Evolutionary conservation across 179 eudicot species (phyloP).

Genomic region (Patellifolia procumbens): DNA sequence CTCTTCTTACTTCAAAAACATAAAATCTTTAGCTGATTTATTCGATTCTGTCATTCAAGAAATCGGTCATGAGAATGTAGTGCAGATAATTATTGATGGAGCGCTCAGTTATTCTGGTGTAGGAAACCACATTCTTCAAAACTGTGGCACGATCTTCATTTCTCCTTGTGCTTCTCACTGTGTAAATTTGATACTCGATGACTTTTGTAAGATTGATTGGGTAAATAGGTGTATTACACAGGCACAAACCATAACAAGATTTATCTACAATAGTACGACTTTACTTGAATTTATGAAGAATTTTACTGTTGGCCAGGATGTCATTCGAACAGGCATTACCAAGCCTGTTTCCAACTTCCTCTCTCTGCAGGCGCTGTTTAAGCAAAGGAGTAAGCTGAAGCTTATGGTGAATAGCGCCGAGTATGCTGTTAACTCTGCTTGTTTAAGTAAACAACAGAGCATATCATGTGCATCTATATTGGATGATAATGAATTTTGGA

Average conservation of each 20-base stretch:
- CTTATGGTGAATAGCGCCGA: slow-evolving; percentile 88
- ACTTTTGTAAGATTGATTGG: slow-evolving; percentile 92
- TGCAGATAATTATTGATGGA: slow-evolving; percentile 81
- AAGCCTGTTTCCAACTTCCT: slow-evolving; percentile 74
- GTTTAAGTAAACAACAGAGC: slow-evolving; percentile 69
- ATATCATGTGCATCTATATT: slow-evolving; percentile 58
- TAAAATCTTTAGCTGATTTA: slow-evolving; percentile 67
- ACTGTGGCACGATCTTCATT: slow-evolving; percentile 68
- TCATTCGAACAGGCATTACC: slow-evolving; percentile 75
- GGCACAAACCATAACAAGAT: slow-evolving; percentile 82
- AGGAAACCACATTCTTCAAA: slow-evolving; percentile 74
- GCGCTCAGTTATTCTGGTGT: slow-evolving; percentile 67
- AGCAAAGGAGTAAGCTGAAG: slow-evolving; percentile 79
- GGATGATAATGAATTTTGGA: slow-evolving; percentile 92
- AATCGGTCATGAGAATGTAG: slow-evolving; percentile 84
- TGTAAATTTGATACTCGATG: slow-evolving; percentile 76
- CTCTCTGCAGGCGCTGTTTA: slow-evolving; percentile 71
- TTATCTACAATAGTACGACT: slow-evolving; percentile 61
- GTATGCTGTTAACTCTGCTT: slow-evolving; percentile 51
- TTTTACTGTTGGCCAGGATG: slow-evolving; percentile 77
- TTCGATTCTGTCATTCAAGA: slow-evolving; percentile 89
- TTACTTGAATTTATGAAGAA: slow-evolving; percentile 80
- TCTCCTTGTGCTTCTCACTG: slow-evolving; percentile 96
- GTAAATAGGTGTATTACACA: slow-evolving; percentile 68
- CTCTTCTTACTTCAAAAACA: slow-evolving; percentile 70